These are phyloP conservation scores for Xylaria grammica DNA, from an alignment of 495 filamentous ascomycete species.

Conservation along the genomic window DNA sequence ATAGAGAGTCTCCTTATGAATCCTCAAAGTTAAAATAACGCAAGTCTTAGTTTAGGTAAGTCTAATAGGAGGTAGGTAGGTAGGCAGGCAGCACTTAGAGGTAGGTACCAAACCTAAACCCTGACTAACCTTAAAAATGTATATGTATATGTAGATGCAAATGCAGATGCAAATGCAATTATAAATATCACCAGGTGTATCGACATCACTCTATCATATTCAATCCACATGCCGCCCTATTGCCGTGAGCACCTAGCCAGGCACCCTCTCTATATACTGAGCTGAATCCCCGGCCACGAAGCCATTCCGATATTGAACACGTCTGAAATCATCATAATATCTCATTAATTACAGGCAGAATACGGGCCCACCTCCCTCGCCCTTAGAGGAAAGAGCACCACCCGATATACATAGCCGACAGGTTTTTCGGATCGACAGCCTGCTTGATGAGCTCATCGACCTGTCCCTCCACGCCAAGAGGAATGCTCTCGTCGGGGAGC, in stretches of 20 bases:
- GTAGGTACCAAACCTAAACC: no score
- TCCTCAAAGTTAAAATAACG: no score
- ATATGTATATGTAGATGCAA: no score
- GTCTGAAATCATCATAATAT: not conserved
- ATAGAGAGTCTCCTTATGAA: not conserved
- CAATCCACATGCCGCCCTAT: not conserved
- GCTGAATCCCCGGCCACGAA: not conserved
- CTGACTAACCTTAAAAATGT: no score
- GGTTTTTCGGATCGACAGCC: slow-evolving; percentile 74
- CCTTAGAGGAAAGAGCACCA: slow-evolving; percentile 93
- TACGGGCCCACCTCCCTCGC: not conserved
- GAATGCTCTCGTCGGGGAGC: slow-evolving; percentile 82
- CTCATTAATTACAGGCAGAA: not conserved
- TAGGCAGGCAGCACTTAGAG: no score
- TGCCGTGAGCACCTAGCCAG: no score
- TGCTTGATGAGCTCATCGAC: slow-evolving; percentile 89
- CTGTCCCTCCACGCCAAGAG: slow-evolving; percentile 92
- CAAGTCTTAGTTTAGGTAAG: no score
- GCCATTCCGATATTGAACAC: not conserved
- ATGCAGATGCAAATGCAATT: not conserved
- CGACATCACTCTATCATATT: slow-evolving; percentile 7
- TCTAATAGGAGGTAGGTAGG: no score
- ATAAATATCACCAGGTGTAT: not conserved
- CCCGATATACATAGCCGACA: slow-evolving; percentile 95
- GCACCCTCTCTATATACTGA: no score